phyloP scores from a whole-genome alignment of 2,329 filamentous ascomycete genomes.

The Whalleya microplaca region DNA sequence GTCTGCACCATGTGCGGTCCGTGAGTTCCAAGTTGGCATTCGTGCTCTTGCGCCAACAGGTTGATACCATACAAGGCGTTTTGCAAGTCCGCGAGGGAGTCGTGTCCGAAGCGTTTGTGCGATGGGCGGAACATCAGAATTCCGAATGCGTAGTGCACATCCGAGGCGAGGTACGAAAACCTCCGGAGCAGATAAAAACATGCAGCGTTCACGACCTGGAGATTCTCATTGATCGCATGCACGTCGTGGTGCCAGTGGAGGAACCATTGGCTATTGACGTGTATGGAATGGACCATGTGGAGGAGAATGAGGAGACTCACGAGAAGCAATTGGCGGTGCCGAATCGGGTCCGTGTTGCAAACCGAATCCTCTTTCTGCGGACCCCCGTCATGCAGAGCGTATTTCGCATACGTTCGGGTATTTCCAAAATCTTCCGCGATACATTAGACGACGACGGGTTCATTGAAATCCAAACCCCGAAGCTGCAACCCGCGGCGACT shows the following conservation, averaged over 20 bases:
- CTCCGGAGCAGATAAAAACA: slow-evolving; percentile 74
- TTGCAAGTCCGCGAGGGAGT: slow-evolving; percentile 59
- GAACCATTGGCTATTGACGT: slow-evolving; percentile 53
- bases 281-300: slow-evolving; percentile 48
- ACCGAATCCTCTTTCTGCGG: slow-evolving; percentile 81
- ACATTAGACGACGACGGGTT: slow-evolving; percentile 77
- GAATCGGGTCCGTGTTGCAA: slow-evolving; percentile 70
- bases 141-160: slow-evolving; percentile 80
- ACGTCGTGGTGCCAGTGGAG: slow-evolving; percentile 55
- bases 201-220: slow-evolving; percentile 78
- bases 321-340: slow-evolving; percentile 64
- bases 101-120: slow-evolving; percentile 75
- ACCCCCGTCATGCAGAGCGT: slow-evolving; percentile 87
- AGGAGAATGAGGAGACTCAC: slow-evolving; percentile 40
- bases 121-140: slow-evolving; percentile 84
- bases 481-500: slow-evolving; percentile 86
- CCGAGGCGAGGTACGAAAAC: slow-evolving; percentile 71
- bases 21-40: slow-evolving; percentile 85
- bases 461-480: slow-evolving; percentile 92
- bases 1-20: slow-evolving; percentile 78
- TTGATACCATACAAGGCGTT: slow-evolving; percentile 82
- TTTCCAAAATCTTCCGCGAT: slow-evolving; percentile 78
- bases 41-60: slow-evolving; percentile 82
- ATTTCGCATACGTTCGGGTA: slow-evolving; percentile 82
- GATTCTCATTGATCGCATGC: slow-evolving; percentile 64